Base-by-base conservation (phyloP, 1,139 yeast genomes). In the Insectozyma bohioensis region DNA sequence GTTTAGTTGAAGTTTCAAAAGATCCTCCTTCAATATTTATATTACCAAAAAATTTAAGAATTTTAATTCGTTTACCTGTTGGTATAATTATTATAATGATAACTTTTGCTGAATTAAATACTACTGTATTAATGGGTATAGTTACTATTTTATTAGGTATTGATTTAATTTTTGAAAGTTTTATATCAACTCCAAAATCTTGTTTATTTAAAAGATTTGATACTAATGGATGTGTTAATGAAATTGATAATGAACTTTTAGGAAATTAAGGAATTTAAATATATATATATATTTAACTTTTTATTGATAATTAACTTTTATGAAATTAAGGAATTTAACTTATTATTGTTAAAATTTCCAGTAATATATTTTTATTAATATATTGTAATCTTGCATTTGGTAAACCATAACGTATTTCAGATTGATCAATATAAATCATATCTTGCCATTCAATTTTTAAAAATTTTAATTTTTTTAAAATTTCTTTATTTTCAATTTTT, bases 41-140 rank as follows among this genome's bases (percentile, higher is more conserved):
- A 10, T 37, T 68, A 2, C 45, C 69, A 1, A 56, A 63, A 28
- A 54, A 58, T 34, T 63, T 63, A 58, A 50, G 79, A 37, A 52
- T 73, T 6, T 34, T 61, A 7, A 63, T 65, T 38, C 54, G 80
- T 39, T 35, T 58, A 11, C 73, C 73, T 0, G 44, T 58, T 11
- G 74, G 63, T 0, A 46, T 68, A 6, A 51, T 58, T 4, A 64
- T 73, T 24, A 42, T 70, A 10, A 65, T 70, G 40, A 47, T 75
- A 12, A 58, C 72, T 31, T 72, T 75, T 52, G 72, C 75, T 1
- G 63, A 70, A 26, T 45, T 75, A 45, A 42, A 52, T 26, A 54
- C 72, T 5, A 72, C 75, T 3, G 42, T 61, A 20, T 45, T 73
- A 26, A 59, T 74, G 63, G 80, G 77, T 0, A 44, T 72, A 9